phyloP scores from a whole-genome alignment of 148 eudicot species.

The Linanthus parryae region DNA sequence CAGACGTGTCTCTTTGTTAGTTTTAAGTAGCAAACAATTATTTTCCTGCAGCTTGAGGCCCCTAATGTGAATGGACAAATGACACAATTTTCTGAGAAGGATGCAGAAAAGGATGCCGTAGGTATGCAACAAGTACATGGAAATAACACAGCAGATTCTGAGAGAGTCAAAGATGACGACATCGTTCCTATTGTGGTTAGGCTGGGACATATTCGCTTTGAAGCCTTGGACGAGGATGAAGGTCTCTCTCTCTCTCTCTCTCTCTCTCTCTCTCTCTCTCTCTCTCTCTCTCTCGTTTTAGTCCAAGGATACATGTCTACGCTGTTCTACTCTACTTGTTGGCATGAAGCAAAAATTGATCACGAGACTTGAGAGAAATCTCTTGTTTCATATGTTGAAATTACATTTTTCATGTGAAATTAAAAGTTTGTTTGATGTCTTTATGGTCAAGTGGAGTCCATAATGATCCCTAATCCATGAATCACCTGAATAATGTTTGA shows the following conservation, averaged over 20 bases:
- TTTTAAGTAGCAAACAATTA: background rate
- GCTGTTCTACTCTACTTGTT: background rate
- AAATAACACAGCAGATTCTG: slow-evolving; percentile 30
- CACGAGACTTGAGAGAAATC: too few species aligned
- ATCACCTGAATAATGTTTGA: too few species aligned
- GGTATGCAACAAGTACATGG: slow-evolving; percentile 22
- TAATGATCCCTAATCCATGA: too few species aligned
- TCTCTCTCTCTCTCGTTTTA: background rate
- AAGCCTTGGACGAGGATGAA: slow-evolving; percentile 55
- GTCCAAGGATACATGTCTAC: background rate
- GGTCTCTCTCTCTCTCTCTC: background rate
- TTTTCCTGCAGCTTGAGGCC: slow-evolving; percentile 2
- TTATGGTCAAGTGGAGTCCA: too few species aligned
- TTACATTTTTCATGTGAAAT: too few species aligned
- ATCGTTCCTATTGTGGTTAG: slow-evolving; percentile 66
- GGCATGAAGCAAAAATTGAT: too few species aligned
- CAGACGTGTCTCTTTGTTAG: background rate
- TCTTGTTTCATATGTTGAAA: too few species aligned
- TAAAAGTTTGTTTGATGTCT: too few species aligned
- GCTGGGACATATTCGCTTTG: slow-evolving; percentile 91
- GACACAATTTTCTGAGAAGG: slow-evolving; percentile 22
- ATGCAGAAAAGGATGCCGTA: slow-evolving; percentile 15
- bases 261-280: background rate
- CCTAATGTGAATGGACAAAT: slow-evolving; percentile 26
- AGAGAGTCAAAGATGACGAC: slow-evolving; percentile 30